phyloP scores from a whole-genome alignment of 306 rosid genomes.

The Echinosophora koreensis region DNA sequence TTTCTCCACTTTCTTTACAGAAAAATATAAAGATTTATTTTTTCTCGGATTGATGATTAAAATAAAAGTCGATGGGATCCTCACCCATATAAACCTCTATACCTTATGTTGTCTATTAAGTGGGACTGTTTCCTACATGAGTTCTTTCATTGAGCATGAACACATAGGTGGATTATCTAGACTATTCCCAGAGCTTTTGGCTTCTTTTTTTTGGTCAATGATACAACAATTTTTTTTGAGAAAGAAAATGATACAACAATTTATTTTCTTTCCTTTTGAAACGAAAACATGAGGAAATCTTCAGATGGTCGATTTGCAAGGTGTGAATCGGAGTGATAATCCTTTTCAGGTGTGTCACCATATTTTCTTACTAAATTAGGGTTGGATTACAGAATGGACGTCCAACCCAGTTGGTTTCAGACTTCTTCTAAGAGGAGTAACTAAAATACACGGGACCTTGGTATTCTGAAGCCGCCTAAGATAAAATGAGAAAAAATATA shows the following conservation, averaged over 20 bases:
- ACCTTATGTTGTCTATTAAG: constrained; percentile 14
- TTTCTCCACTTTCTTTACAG: not conserved
- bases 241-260: not conserved
- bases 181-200: constrained; percentile 18
- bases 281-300: constrained; percentile 16
- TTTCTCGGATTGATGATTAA: not conserved
- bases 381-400: constrained; percentile 24
- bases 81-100: not conserved
- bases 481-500: constrained; percentile 34
- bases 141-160: constrained; percentile 1
- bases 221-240: too few relatives aligned
- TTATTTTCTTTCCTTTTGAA: constrained; percentile 35
- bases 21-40: not conserved
- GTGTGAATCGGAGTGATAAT: constrained; percentile 29
- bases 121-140: not conserved
- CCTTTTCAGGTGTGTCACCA: constrained; percentile 1
- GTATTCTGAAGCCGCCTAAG: constrained; percentile 24
- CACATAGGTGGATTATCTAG: not conserved
- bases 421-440: constrained; percentile 32
- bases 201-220: not conserved
- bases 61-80: not conserved
- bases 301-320: constrained; percentile 33
- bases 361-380: constrained; percentile 14
- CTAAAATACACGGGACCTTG: constrained; percentile 34
- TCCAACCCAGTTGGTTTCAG: not conserved